These are phyloP conservation scores for Calonectria montana DNA, from an alignment of 2,329 filamentous ascomycete species.

Conservation along the genomic window DNA sequence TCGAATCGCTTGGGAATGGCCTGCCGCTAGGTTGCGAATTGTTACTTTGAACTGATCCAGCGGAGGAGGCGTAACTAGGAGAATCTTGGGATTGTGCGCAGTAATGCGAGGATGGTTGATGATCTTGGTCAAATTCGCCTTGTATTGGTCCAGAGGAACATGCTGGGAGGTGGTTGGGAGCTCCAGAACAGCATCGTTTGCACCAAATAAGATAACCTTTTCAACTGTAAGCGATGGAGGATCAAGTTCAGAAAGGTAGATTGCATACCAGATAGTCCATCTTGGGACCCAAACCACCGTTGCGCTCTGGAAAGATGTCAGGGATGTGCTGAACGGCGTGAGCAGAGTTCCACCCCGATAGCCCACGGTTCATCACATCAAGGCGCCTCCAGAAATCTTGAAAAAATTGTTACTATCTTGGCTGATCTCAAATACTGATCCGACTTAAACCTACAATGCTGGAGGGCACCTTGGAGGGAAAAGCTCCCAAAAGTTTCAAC, in stretches of 20 bases:
- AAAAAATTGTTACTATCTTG: not conserved
- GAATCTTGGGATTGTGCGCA: slow-evolving; percentile 77
- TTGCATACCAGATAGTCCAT: slow-evolving; percentile 74
- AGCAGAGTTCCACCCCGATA: slow-evolving; percentile 86
- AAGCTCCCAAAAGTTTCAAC: slow-evolving; percentile 74
- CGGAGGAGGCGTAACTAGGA: slow-evolving; percentile 86
- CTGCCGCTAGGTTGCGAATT: slow-evolving; percentile 58
- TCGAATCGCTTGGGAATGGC: slow-evolving; percentile 57
- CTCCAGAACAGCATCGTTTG: slow-evolving; percentile 86
- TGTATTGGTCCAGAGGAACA: slow-evolving; percentile 81
- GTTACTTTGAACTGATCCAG: slow-evolving; percentile 79
- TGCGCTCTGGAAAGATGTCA: slow-evolving; percentile 76
- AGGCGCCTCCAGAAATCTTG: slow-evolving; percentile 80
- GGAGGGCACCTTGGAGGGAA: slow-evolving; percentile 78
- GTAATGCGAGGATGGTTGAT: slow-evolving; percentile 76
- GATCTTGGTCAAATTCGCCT: slow-evolving; percentile 77
- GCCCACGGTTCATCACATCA: slow-evolving; percentile 89
- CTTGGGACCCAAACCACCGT: slow-evolving; percentile 61
- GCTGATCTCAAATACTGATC: not conserved
- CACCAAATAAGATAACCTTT: slow-evolving; percentile 84
- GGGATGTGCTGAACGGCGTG: slow-evolving; percentile 78
- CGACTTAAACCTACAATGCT: slow-evolving; percentile 66
- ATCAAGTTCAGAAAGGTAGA: not conserved
- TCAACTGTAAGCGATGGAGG: slow-evolving; percentile 30
- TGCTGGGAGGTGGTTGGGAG: slow-evolving; percentile 75